phyloP scores from a whole-genome alignment of 176 grass and related monocot genomes.

The Echinochloa phyllopogon region DNA sequence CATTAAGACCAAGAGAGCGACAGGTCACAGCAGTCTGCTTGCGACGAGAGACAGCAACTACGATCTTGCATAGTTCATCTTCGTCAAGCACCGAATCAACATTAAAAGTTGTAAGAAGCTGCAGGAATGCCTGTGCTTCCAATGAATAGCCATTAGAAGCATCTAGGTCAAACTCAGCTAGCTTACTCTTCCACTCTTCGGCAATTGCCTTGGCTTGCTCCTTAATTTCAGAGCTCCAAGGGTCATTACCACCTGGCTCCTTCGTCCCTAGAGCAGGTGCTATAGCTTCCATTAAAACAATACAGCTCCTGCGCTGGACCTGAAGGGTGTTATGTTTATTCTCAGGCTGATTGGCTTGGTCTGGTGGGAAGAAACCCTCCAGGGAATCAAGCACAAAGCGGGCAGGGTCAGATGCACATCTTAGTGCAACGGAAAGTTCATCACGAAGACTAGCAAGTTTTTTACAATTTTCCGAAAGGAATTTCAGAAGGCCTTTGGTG shows the following conservation, averaged over 20 bases:
- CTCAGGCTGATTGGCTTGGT: constrained; percentile 51
- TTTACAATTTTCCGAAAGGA: constrained; percentile 77
- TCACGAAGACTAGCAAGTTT: constrained; percentile 63
- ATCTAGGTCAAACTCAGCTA: constrained; percentile 79
- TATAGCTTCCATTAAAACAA: constrained; percentile 87
- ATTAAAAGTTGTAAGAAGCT: constrained; percentile 86
- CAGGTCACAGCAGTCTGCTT: constrained; percentile 74
- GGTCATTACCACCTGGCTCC: constrained; percentile 54
- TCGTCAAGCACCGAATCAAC: constrained; percentile 78
- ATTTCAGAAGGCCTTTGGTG: constrained; percentile 78
- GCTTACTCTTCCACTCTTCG: constrained; percentile 81
- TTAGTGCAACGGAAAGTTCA: constrained; percentile 77
- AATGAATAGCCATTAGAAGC: constrained; percentile 83
- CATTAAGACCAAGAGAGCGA: constrained; percentile 72
- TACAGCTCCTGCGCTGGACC: constrained; percentile 76
- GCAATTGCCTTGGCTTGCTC: constrained; percentile 78
- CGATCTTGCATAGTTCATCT: constrained; percentile 88
- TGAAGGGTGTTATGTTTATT: constrained; percentile 58
- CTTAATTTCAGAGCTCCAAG: constrained; percentile 92
- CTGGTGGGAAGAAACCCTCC: constrained; percentile 77
- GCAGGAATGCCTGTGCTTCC: constrained; percentile 88
- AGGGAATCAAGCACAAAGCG: constrained; percentile 81
- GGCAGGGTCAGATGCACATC: constrained; percentile 85
- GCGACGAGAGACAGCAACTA: constrained; percentile 85
- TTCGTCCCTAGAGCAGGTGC: constrained; percentile 55